Percentiles rank a stretch among this genome's conserved stretches.
Evolutionary conservation across 768 basidiomycete genomes (phyloP).

Genomic region (Termitomyces sp.): DNA sequence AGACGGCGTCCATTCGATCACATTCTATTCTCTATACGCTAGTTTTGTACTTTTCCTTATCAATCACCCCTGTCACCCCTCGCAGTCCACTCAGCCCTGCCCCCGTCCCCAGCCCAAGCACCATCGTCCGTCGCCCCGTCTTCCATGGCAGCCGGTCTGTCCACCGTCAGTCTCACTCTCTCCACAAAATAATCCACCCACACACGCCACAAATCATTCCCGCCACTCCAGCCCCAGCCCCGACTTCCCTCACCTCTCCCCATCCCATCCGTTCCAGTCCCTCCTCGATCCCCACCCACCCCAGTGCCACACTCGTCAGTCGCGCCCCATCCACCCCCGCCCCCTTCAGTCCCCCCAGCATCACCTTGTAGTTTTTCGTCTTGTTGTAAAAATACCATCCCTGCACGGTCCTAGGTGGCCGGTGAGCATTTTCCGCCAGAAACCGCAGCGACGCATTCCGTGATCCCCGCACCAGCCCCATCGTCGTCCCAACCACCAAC

Average conservation of each 20-base stretch:
- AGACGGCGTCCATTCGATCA: no score
- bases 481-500: constrained; percentile 55
- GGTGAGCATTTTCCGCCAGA: constrained; percentile 91
- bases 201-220: constrained; percentile 52
- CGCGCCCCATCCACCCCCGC: constrained; percentile 55
- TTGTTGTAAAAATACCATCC: constrained; percentile 98
- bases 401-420: constrained; percentile 77
- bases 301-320: constrained; percentile 37
- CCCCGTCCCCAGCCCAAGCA: constrained; percentile 60
- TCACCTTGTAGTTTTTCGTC: constrained; percentile 88
- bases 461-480: constrained; percentile 73
- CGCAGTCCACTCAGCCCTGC: constrained; percentile 45
- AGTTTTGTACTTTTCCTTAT: no score
- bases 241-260: constrained; percentile 43
- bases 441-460: constrained; percentile 72
- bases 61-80: constrained; percentile 20
- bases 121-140: constrained; percentile 40
- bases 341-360: constrained; percentile 67
- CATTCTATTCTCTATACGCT: no score
- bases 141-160: constrained; percentile 59
- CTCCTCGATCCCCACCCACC: constrained; percentile 44
- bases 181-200: constrained; percentile 27
- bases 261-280: constrained; percentile 33
- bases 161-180: neutral
- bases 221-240: constrained; percentile 65